Base-by-base conservation (phyloP, 371 early-diverging fungal genomes). In the Syncephalastrum contaminatum region DNA sequence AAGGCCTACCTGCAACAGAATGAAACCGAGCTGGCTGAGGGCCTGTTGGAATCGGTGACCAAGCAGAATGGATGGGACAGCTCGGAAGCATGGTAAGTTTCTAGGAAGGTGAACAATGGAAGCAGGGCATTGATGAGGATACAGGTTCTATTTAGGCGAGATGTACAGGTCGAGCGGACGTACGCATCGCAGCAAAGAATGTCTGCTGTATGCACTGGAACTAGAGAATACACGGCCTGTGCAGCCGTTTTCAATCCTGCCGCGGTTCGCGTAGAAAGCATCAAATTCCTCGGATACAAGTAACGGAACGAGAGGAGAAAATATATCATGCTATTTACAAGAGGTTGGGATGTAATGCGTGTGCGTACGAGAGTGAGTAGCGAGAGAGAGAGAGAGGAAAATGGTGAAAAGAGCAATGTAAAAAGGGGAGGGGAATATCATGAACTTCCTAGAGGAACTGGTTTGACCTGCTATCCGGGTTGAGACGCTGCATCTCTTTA, bases 141-240 rank as follows among this genome's bases (percentile, higher is more conserved):
- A 8, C 58, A 81, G 83, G 83, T 80, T 75, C 48, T 73, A 74
- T 52, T 63, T 87, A 10, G 81, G 82, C 44, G 75, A 73, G 47
- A 71, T 83, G 8, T 80, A 77, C 64, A 71, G 72, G 62, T 64
- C 68, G 40, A 81, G 85, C 7, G 73, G 77, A 49, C 76, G 85
- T 42, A 47, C 75, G 21, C 69, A 75, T 40, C 82, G 78, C 24
- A 82, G 83, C 19, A 84, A 87, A 44, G 80, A 84, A 39, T 88
- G 87, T 53, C 68, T 86, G 39, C 77, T 85, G 59, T 89, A 88
- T 56, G 89, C 90, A 18, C 63, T 89, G 12, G 88, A 89, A 54
- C 73, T 90, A 20, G 88, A 87, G 54, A 69, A 60, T 25, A 81
- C 88, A 5, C 71, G 75, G 42, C 89, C 89, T 0, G 77, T 85